Percentiles rank a stretch among this genome's conserved stretches.
Conservation (phyloP, 2,329 filamentous ascomycete species). For the Aspergillus sp. region DNA sequence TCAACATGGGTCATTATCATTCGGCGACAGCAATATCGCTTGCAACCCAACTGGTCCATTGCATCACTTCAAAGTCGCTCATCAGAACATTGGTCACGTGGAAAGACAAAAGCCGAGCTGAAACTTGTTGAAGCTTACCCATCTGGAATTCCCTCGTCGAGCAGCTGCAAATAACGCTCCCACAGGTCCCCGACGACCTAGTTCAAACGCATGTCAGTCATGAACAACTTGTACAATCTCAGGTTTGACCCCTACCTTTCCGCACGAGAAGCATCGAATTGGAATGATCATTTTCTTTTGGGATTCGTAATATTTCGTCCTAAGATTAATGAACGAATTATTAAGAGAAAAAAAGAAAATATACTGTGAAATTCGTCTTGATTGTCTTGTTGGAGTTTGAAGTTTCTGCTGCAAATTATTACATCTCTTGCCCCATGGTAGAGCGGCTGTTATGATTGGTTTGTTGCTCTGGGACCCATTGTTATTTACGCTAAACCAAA, state of each 20-base stretch:
- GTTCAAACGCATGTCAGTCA: constrained; percentile 7
- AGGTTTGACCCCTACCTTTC: constrained; percentile 62
- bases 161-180: constrained; percentile 87
- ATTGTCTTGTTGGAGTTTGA: too few relatives aligned
- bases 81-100: neutral
- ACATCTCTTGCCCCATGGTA: too few relatives aligned
- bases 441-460: too few relatives aligned
- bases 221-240: constrained; percentile 1
- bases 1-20: constrained; percentile 99
- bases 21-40: constrained; percentile 94
- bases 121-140: constrained; percentile 58
- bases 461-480: too few relatives aligned
- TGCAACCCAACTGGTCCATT: constrained; percentile 89
- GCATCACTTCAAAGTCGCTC: constrained; percentile 60
- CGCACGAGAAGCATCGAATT: constrained; percentile 96
- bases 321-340: too few relatives aligned
- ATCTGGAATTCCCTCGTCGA: constrained; percentile 69
- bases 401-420: too few relatives aligned
- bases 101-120: neutral
- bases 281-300: constrained; percentile 78
- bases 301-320: too few relatives aligned
- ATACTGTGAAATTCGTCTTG: too few relatives aligned
- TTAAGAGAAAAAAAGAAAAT: too few relatives aligned
- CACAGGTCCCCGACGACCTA: constrained; percentile 96
- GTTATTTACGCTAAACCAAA: too few relatives aligned